These are phyloP conservation scores for Scheffersomyces insectosa DNA, from an alignment of 1,139 yeast genomes.

Conservation along the genomic window DNA sequence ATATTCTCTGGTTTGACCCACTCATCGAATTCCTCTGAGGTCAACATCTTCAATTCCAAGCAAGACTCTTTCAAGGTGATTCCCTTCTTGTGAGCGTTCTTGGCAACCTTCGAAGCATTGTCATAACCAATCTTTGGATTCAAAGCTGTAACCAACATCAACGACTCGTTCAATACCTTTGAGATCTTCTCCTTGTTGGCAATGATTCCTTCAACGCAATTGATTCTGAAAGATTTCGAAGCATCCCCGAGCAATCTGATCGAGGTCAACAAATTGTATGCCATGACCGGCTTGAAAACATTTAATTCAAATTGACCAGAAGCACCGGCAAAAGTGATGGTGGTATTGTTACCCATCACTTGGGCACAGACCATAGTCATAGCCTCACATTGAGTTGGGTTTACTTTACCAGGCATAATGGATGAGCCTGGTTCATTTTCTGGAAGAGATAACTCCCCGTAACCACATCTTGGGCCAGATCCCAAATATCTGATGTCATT, in stretches of 20 bases:
- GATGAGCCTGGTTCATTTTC: slow-evolving; percentile 24
- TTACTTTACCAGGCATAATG: slow-evolving; percentile 24
- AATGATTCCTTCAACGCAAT: slow-evolving; percentile 20
- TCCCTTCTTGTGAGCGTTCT: slow-evolving; percentile 24
- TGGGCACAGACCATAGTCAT: slow-evolving; percentile 23
- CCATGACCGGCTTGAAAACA: slow-evolving; percentile 23
- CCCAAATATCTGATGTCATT: slow-evolving; percentile 24
- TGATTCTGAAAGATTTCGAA: slow-evolving; percentile 17
- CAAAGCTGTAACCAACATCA: slow-evolving; percentile 23
- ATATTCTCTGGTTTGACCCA: slow-evolving; percentile 24
- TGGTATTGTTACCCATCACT: slow-evolving; percentile 22
- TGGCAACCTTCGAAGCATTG: slow-evolving; percentile 22
- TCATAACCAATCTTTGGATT: slow-evolving; percentile 24
- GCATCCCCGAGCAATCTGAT: slow-evolving; percentile 21
- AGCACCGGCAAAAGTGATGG: slow-evolving; percentile 22
- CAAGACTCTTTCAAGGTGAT: slow-evolving; percentile 21
- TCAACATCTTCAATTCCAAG: slow-evolving; percentile 19
- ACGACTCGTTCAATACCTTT: slow-evolving; percentile 19
- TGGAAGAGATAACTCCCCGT: slow-evolving; percentile 22
- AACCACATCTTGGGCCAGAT: slow-evolving; percentile 23
- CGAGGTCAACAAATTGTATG: slow-evolving; percentile 19
- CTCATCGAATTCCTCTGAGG: slow-evolving; percentile 17
- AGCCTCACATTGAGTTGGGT: slow-evolving; percentile 24
- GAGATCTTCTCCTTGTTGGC: slow-evolving; percentile 21
- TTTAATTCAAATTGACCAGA: slow-evolving; percentile 24